Evolutionary conservation across 2,329 filamentous ascomycete species (phyloP).

Genomic region (Pyricularia sp.): DNA sequence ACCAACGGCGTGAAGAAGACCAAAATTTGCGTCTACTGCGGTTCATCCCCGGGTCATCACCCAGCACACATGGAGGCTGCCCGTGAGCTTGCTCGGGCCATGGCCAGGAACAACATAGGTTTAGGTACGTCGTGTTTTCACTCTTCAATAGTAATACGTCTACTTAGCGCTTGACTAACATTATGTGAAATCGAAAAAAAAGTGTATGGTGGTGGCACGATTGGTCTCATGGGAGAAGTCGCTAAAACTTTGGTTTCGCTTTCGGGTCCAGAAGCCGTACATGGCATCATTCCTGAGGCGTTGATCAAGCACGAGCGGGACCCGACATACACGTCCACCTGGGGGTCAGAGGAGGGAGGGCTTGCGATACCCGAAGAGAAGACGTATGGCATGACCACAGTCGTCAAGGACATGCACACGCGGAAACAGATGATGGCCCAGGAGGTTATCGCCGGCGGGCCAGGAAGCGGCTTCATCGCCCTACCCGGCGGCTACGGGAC

Average conservation of each 20-base stretch:
- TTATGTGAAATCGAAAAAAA: conserved; percentile 4
- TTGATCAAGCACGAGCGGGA: conserved; percentile 72
- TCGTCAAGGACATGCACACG: conserved; percentile 93
- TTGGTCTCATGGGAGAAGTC: conserved; percentile 91
- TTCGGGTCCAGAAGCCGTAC: conserved; percentile 70
- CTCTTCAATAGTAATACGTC: not conserved
- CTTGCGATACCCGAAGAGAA: conserved; percentile 53
- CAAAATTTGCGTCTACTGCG: conserved; percentile 92
- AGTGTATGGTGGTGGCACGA: conserved; percentile 93
- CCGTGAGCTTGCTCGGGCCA: conserved; percentile 59
- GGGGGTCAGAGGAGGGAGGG: conserved; percentile 23
- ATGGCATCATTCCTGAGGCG: conserved; percentile 87
- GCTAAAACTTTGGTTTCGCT: conserved; percentile 78
- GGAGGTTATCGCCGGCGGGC: conserved; percentile 72
- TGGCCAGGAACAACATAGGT: conserved; percentile 68
- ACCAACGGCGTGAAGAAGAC: conserved; percentile 30
- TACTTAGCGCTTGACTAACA: not conserved
- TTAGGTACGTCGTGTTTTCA: conserved; percentile 42
- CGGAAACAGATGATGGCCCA: conserved; percentile 90
- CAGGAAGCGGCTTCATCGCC: conserved; percentile 82
- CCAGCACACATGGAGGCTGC: conserved; percentile 72
- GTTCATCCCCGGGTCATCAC: conserved; percentile 63
- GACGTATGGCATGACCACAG: conserved; percentile 73
- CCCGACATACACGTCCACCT: conserved; percentile 37
- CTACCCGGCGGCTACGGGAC: conserved; percentile 88